Base-by-base conservation (phyloP, 31 red algal species). In the Asparagopsis taxiformis region DNA sequence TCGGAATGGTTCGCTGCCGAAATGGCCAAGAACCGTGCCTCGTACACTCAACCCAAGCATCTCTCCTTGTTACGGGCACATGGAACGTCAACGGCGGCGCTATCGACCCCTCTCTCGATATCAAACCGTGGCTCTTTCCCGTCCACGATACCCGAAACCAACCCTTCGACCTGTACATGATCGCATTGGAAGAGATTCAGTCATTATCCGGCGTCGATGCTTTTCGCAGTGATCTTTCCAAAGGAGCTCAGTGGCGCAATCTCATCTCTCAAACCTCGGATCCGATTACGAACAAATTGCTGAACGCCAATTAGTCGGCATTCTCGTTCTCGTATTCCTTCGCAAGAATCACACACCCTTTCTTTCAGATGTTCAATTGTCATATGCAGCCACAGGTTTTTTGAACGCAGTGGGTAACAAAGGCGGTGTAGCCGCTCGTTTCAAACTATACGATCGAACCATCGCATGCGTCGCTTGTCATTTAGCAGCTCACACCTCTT, bases 111-210 rank as follows among this genome's bases (percentile, higher is more conserved):
- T 31, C 37, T 51, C 19, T 58, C 0, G 66, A 79, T 48, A 29
- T 30, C 19, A 61, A 54, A 16, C 58, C 50, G 17, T 91, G 89
- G 86, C 35, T 93, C 4, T 76, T 77, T 55, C 88, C 82, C n/a
- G 29, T 62, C 15, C 54, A 64, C 21, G 65, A 79, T 50, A 7
- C 25, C 0, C 37, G 43, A n/a, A 73, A 74, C 30, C 22, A 35
- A 39, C 66, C 84, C 10, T 71, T 77, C 17, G 90, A 98, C 55
- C 50, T 99, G 24, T 87, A 80, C 25, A 70, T 89, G 51, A 39
- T 99, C 41, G 96, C 88, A 39, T 79, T 99, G 29, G 87, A 99
- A 77, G 96, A 99, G 80, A 77, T 94, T 31, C 91, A 94, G 65
- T 46, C 55, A 35, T 65, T 99, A 38, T 53, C 88, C 19, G 87